These are phyloP conservation scores for Ganoderma meredithae DNA, from an alignment of 1,284 basidiomycete genomes.

Conservation along the genomic window DNA sequence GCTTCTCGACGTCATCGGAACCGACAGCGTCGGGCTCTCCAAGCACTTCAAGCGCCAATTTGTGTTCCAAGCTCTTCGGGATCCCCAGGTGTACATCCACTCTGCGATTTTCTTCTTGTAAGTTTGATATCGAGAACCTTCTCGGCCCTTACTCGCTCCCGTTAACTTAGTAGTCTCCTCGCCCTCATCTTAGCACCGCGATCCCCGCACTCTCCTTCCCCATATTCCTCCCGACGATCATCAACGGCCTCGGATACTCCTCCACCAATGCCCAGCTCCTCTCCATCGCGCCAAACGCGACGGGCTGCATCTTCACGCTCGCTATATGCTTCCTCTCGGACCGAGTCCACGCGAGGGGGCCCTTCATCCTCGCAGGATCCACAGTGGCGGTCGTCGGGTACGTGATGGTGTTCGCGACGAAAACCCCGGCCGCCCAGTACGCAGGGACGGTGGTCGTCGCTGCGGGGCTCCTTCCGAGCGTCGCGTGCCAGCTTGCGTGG, in stretches of 20 bases:
- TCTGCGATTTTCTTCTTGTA: conserved; percentile 26
- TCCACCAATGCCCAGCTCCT: conserved; percentile 37
- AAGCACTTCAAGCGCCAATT: conserved; percentile 37
- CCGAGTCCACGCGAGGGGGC: conserved; percentile 45
- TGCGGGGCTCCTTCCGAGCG: conserved; percentile 67
- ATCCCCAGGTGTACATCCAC: conserved; percentile 53
- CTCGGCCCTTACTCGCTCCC: neutral
- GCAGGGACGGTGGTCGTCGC: conserved; percentile 66
- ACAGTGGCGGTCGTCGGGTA: conserved; percentile 67
- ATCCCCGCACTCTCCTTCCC: conserved; percentile 27
- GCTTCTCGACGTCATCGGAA: conserved; percentile 42
- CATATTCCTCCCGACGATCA: conserved; percentile 41
- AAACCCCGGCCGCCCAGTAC: conserved; percentile 59
- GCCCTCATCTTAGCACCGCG: conserved; percentile 34
- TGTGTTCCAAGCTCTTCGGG: conserved; percentile 35
- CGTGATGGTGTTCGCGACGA: conserved; percentile 60
- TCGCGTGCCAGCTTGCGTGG: conserved; percentile 66
- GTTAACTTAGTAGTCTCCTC: neutral
- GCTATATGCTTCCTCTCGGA: conserved; percentile 19
- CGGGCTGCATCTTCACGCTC: conserved; percentile 26
- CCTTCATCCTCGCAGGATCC: conserved; percentile 63
- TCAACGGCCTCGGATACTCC: conserved; percentile 41
- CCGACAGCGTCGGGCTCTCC: conserved; percentile 28
- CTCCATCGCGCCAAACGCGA: conserved; percentile 32
- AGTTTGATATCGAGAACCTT: neutral